Base-by-base conservation (phyloP, 2,329 filamentous ascomycete genomes). In the Fusarium sp. region DNA sequence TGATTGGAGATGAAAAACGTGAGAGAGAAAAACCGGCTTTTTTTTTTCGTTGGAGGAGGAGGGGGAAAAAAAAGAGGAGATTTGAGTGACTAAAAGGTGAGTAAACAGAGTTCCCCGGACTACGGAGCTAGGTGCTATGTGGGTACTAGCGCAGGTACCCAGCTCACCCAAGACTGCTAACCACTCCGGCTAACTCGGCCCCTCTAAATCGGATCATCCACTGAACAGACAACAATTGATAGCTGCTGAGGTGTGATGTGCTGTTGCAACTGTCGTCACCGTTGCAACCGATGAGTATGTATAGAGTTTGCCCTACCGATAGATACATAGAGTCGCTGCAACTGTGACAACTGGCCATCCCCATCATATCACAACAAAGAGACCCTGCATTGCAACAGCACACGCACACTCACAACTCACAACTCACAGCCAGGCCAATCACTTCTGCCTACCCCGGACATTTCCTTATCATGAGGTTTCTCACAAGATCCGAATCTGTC, bases 401-500 rank as follows among this genome's bases (percentile, higher is more conserved):
- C 36, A 28, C 24, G n/a, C 35, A 13, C 33, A 33, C 33, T 33
- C 33, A 33, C 33, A 33, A 33, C 33, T 45, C 24, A 10, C 24
- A 42, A 13, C 44, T 28, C 33, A 26, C 7, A 38, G 18, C 24
- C 49, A 24, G 42, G 15, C 60, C 41, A 65, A 66, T 42, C 22
- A 41, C n/a, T 45, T 20, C n/a, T 18, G 17, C 13, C 36, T 42
- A 66, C 64, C 54, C 65, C 63, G 49, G 65, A 54, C 54, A 38
- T 31, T 54, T 51, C 52, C 66, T 69, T 68, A 69, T 69, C 66
- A 67, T 60, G 49, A 51, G 48, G 42, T 67, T 66, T 66, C 57
- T 66, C 51, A 55, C 41, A 48, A 68, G 65, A 63, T 69, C 63
- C 67, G 38, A 71, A 71, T 59, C 66, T 64, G 57, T 69, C 66